Percentiles rank a stretch among this genome's conserved stretches.
Conservation (phyloP, 1,139 yeast species). For the Zygoascus hellenicus region DNA sequence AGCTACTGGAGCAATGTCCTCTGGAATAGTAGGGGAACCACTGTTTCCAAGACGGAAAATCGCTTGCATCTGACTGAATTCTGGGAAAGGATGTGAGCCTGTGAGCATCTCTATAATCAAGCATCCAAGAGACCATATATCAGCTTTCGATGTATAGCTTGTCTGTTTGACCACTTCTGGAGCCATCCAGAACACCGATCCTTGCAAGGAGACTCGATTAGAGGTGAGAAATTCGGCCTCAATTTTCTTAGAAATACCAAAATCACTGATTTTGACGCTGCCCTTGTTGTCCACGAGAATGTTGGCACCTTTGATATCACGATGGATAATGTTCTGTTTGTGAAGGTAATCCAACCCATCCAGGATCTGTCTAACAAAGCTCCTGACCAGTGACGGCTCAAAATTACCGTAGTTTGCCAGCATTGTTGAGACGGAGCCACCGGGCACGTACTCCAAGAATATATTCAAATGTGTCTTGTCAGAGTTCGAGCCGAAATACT, state of each 20-base stretch:
- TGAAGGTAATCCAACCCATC: conserved; percentile 79
- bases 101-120: conserved; percentile 90
- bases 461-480: conserved; percentile 63
- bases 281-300: conserved; percentile 87
- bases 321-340: conserved; percentile 74
- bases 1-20: conserved; percentile 67
- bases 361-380: conserved; percentile 76
- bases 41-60: conserved; percentile 87
- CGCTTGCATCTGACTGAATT: conserved; percentile 93
- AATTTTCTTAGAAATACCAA: conserved; percentile 85
- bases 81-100: conserved; percentile 91
- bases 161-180: conserved; percentile 94
- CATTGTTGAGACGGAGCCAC: conserved; percentile 91
- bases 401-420: conserved; percentile 81
- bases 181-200: conserved; percentile 98
- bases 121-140: conserved; percentile 95
- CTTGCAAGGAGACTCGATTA: conserved; percentile 81
- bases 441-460: conserved; percentile 91
- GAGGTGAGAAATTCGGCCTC: conserved; percentile 36
- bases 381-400: conserved; percentile 81
- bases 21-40: conserved; percentile 68
- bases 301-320: conserved; percentile 93
- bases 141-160: conserved; percentile 83
- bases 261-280: conserved; percentile 86
- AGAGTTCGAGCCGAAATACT: conserved; percentile 82